phyloP scores from a whole-genome alignment of 352 stramenopile species.

The Thraustotheca clavata region DNA sequence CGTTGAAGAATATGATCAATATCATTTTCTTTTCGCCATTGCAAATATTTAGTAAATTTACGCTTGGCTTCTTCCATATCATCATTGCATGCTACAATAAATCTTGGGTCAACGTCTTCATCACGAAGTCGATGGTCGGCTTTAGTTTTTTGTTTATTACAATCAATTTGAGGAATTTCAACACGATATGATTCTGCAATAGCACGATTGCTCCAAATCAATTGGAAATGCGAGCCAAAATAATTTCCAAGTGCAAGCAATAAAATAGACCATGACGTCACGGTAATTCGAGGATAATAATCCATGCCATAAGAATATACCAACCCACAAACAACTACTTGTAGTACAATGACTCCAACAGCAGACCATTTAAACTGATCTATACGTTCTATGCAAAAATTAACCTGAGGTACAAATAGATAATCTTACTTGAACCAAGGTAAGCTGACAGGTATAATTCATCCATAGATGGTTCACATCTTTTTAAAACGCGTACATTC shows the following conservation, averaged over 20 bases:
- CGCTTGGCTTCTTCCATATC: constrained; percentile 62
- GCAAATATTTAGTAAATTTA: constrained; percentile 45
- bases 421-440: not conserved
- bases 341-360: not conserved
- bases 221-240: not conserved
- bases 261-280: not conserved
- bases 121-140: constrained; percentile 29
- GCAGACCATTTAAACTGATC: not conserved
- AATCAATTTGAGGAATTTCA: constrained; percentile 6
- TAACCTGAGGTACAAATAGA: not conserved
- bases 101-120: constrained; percentile 38
- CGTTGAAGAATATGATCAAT: constrained; percentile 59
- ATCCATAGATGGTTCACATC: not conserved
- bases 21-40: constrained; percentile 57
- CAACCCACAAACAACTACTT: not conserved
- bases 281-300: not conserved
- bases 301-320: not conserved
- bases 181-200: constrained; percentile 2
- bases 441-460: not conserved
- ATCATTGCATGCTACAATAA: constrained; percentile 55
- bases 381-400: not conserved
- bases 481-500: not conserved
- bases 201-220: not conserved
- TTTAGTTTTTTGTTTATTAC: constrained; percentile 21
- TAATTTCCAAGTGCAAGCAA: not conserved